phyloP scores from a whole-genome alignment of 139 green algal genomes.

The Micromonas pusilla region DNA sequence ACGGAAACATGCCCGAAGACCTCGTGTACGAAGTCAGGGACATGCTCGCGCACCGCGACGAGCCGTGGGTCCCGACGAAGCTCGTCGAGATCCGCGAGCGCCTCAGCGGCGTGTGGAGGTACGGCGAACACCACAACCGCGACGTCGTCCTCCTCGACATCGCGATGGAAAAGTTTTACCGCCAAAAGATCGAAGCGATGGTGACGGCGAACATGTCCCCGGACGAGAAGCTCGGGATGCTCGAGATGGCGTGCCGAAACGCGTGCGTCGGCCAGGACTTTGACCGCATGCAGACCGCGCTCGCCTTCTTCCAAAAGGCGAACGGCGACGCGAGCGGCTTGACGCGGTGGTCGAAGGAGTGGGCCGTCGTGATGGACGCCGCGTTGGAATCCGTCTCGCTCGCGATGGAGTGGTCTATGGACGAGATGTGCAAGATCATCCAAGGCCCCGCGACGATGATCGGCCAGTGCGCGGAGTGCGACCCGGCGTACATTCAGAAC shows the following conservation, averaged over 20 bases:
- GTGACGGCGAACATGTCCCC: slow-evolving; percentile 38
- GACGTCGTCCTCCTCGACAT: slow-evolving; percentile 87
- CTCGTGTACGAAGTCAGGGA: slow-evolving; percentile 51
- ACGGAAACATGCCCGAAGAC: slow-evolving; percentile 28
- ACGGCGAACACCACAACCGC: slow-evolving; percentile 44
- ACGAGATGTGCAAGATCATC: neutral
- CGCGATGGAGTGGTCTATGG: slow-evolving; percentile 28
- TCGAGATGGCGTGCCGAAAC: slow-evolving; percentile 8
- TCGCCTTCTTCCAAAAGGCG: neutral
- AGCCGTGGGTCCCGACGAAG: slow-evolving; percentile 86
- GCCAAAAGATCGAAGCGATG: slow-evolving; percentile 59
- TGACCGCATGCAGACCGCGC: neutral
- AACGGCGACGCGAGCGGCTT: slow-evolving; percentile 9
- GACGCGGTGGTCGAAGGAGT: neutral
- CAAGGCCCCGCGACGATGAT: slow-evolving; percentile 16
- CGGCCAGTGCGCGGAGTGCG: slow-evolving; percentile 4
- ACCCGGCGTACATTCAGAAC: slow-evolving; percentile 59
- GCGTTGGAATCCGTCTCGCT: slow-evolving; percentile 18
- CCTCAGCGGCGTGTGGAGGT: slow-evolving; percentile 20
- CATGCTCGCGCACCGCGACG: slow-evolving; percentile 68
- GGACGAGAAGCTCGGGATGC: neutral
- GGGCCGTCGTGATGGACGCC: slow-evolving; percentile 9
- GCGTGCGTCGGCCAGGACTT: neutral
- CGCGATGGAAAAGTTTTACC: slow-evolving; percentile 76
- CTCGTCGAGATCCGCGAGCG: slow-evolving; percentile 65